phyloP scores from a whole-genome alignment of 1,284 basidiomycete species.

The Hypsizygus ulmarius region DNA sequence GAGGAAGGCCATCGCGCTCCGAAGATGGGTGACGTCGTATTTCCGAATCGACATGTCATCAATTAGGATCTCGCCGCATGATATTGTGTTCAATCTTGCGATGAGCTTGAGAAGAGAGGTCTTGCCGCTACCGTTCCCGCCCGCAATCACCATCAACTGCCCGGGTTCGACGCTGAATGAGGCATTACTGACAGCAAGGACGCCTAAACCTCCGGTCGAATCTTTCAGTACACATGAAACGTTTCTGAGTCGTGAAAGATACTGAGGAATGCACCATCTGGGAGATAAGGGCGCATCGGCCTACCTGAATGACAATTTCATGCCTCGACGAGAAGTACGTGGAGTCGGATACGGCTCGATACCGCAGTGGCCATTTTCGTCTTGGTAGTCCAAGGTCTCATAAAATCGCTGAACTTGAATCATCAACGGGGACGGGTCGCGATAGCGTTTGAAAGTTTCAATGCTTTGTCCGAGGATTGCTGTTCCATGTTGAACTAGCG shows the following conservation, averaged over 20 bases:
- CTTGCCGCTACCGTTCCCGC: conserved; percentile 50
- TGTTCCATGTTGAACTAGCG: conserved; percentile 29
- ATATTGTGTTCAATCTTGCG: conserved; percentile 36
- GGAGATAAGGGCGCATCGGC: conserved; percentile 5
- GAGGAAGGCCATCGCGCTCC: conserved; percentile 36
- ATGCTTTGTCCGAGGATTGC: conserved; percentile 21
- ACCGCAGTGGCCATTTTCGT: conserved; percentile 11
- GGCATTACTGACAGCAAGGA: no score
- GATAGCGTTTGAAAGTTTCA: conserved; percentile 16
- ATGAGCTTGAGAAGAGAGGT: conserved; percentile 46
- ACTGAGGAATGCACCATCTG: neutral
- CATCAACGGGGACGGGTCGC: conserved; percentile 16
- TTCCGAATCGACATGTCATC: conserved; percentile 31
- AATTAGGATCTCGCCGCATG: conserved; percentile 37
- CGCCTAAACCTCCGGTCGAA: no score
- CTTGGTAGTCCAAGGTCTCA: conserved; percentile 13
- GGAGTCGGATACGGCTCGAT: conserved; percentile 19
- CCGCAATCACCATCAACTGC: conserved; percentile 45
- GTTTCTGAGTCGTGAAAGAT: neutral
- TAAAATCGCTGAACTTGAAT: conserved; percentile 23
- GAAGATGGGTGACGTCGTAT: conserved; percentile 30
- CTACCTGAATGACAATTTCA: conserved; percentile 37
- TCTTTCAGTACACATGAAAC: no score
- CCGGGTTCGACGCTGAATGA: conserved; percentile 21
- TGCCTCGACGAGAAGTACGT: conserved; percentile 25